These are phyloP conservation scores for Fusarium foetens DNA, from an alignment of 2,329 filamentous ascomycete genomes.

Conservation along the genomic window DNA sequence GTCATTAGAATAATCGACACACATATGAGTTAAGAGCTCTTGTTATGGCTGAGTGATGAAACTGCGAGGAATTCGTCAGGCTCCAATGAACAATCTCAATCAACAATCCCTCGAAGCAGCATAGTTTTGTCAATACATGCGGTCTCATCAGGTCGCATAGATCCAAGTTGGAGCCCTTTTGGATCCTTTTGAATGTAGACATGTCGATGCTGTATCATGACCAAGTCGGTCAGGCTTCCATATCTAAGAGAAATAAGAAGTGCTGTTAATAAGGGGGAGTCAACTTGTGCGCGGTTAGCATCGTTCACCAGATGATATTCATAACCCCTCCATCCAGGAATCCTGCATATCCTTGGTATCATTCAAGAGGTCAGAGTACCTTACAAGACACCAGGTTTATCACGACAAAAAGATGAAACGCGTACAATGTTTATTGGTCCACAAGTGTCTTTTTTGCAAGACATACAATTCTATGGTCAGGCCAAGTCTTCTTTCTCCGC, in stretches of 20 bases:
- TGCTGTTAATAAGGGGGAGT: background rate
- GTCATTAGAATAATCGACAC: background rate
- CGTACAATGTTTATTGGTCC: slow-evolving; percentile 25
- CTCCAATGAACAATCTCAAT: background rate
- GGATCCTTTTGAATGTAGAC: too few relatives aligned
- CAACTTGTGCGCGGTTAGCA: background rate
- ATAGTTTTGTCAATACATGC: background rate
- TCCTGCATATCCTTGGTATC: background rate
- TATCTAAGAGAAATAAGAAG: background rate
- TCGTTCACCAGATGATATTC: background rate
- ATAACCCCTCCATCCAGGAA: background rate
- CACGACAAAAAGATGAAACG: background rate
- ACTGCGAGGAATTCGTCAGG: background rate
- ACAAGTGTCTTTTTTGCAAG: slow-evolving; percentile 12
- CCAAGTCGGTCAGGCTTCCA: background rate
- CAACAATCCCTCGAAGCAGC: background rate
- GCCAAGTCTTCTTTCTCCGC: slow-evolving; percentile 13
- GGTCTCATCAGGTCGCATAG: background rate
- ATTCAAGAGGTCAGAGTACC: background rate
- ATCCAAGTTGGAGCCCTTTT: background rate
- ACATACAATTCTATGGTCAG: slow-evolving; percentile 20
- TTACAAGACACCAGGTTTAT: background rate
- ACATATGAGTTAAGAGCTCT: background rate
- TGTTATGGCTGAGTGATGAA: background rate
- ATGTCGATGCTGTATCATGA: background rate